Evolutionary conservation across 2,329 filamentous ascomycete species (phyloP), one percentile per base, ranked within the genome.

Genomic region (Calonectria hongkongensis): DNA sequence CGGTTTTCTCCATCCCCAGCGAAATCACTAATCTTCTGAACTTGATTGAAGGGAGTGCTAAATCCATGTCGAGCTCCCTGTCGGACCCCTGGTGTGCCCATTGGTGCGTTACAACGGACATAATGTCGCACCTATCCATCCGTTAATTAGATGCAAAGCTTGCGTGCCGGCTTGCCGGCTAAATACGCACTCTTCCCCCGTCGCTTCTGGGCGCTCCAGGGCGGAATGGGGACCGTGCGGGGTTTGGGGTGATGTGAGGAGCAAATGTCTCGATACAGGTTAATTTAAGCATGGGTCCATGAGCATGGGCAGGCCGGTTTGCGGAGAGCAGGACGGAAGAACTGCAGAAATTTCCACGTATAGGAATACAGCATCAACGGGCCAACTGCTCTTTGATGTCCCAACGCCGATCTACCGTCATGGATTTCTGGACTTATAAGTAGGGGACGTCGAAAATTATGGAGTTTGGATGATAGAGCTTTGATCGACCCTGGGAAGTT

Each of bases 301-400:
- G 16, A 36, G 50, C 25, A 47, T 48, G 50, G 25, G 15, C 21
- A 60, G 36, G 54, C 50, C 50, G 50, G 50, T 30, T 45, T 58
- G 63, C 66, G 63, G 69, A 48, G 69, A 67, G 36, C 13, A 6
- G 27, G 33, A 48, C 54, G 69, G 69, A 67, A 41, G 28, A 67
- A 43, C 10, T 18, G n/a, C 7, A 15, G 54, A 33, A 63, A 67
- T 13, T 71, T 71, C 69, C 69, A 71, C 69, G 69, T 71, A 71
- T 67, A 36, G 63, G 54, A 6, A 10, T n/a, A 8, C 63, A 25
- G 28, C 36, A 50, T 56, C 21, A 41, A n/a, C 60, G 50, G 25
- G 7, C 16, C 39, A 25, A 39, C 2, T 18, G 21, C 12, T n/a
- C 43, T 50, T 33, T 8, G 30, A 45, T 30, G n/a, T 48, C 18